Conservation (phyloP, 2,329 filamentous ascomycete species). For the Fragosphaeria purpurea region DNA sequence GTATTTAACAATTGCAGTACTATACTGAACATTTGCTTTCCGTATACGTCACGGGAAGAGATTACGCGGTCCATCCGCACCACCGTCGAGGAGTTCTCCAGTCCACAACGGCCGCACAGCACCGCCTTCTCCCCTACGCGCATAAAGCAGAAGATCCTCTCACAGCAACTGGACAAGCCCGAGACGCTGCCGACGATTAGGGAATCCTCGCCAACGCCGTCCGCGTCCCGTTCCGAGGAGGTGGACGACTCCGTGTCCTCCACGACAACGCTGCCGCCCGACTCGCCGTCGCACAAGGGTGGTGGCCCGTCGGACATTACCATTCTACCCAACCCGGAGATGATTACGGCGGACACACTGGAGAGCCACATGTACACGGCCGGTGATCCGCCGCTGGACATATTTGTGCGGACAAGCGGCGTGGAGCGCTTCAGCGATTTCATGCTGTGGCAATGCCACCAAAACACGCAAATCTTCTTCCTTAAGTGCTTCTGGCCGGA, state of each 20-base stretch:
- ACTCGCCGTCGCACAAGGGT: slow-evolving; percentile 33
- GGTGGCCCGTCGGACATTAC: slow-evolving; percentile 24
- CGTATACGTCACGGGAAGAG: slow-evolving; percentile 91
- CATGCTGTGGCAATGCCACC: slow-evolving; percentile 97
- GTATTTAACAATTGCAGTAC: slow-evolving; percentile 25
- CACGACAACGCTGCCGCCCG: slow-evolving; percentile 45
- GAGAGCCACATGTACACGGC: slow-evolving; percentile 82
- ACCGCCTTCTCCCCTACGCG: slow-evolving; percentile 78
- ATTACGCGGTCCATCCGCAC: slow-evolving; percentile 83
- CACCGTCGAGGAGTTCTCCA: slow-evolving; percentile 79
- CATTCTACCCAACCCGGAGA: slow-evolving; percentile 63
- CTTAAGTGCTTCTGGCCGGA: slow-evolving; percentile 90
- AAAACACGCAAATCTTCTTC: slow-evolving; percentile 87
- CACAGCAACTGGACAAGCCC: slow-evolving; percentile 45
- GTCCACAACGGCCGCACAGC: slow-evolving; percentile 53
- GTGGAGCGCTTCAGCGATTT: slow-evolving; percentile 92
- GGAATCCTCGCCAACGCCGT: slow-evolving; percentile 35
- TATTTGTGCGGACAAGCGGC: slow-evolving; percentile 85
- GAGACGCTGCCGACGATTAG: slow-evolving; percentile 40
- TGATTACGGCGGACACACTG: slow-evolving; percentile 73
- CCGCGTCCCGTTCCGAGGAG: slow-evolving; percentile 35
- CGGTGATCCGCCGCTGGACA: slow-evolving; percentile 74
- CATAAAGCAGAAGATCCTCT: slow-evolving; percentile 77
- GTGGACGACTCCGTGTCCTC: slow-evolving; percentile 48
- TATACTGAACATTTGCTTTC: slow-evolving; percentile 88